phyloP scores from a whole-genome alignment of 352 stramenopile species.

The Phytopythium helicoides region DNA sequence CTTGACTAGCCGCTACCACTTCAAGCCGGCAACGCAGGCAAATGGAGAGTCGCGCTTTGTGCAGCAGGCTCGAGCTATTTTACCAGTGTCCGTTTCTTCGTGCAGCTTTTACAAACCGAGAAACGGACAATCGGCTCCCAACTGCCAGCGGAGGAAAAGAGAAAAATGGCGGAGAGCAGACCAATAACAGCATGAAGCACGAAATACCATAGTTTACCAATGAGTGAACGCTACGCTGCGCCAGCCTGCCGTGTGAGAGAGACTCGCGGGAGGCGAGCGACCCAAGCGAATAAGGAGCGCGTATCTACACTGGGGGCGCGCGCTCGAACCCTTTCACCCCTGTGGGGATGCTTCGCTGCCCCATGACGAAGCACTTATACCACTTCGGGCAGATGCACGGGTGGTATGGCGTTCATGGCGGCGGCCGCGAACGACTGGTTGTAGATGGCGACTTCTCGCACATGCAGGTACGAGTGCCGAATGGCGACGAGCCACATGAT shows the following conservation, averaged over 20 bases:
- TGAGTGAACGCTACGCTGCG: no score
- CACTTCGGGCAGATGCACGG: constrained; percentile 62
- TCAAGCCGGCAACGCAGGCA: not conserved
- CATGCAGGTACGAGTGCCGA: constrained; percentile 73
- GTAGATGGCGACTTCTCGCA: constrained; percentile 73
- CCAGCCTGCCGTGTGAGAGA: no score
- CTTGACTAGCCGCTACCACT: not conserved
- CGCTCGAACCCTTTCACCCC: no score
- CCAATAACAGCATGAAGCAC: no score
- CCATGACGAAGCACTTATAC: constrained; percentile 23
- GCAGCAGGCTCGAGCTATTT: no score
- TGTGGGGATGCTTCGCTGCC: not conserved
- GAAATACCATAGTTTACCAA: no score
- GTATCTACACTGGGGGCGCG: not conserved
- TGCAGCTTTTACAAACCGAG: no score
- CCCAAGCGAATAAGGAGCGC: not conserved
- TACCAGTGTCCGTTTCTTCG: not conserved
- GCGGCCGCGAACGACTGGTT: constrained; percentile 78
- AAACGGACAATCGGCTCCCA: no score
- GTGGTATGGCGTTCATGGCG: constrained; percentile 81
- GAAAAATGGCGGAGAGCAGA: no score
- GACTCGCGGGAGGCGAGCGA: not conserved
- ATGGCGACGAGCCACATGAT: constrained; percentile 85
- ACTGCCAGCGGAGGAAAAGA: no score
- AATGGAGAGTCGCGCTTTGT: not conserved